Conservation (phyloP, 768 basidiomycete species). For the Trametes gibbosa region DNA sequence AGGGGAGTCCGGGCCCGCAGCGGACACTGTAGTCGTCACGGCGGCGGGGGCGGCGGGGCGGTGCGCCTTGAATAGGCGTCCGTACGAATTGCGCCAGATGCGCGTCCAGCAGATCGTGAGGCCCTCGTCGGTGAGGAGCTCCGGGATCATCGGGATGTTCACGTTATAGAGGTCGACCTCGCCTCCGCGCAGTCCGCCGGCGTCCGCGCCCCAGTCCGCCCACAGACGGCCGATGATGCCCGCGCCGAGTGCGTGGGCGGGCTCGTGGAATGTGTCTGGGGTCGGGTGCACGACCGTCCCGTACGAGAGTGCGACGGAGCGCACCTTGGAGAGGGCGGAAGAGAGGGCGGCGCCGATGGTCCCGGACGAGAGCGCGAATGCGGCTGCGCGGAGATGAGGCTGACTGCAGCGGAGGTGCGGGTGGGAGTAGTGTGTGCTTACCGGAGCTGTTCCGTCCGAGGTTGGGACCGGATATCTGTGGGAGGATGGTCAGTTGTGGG, state of each 20-base stretch:
- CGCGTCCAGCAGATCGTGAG: slow-evolving; percentile 75
- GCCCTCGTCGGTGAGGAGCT: slow-evolving; percentile 54
- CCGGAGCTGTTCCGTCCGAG: slow-evolving; percentile 82
- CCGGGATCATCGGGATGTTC: slow-evolving; percentile 82
- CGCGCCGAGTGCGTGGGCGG: slow-evolving; percentile 69
- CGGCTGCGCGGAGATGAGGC: slow-evolving; percentile 43
- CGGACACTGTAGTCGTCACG: slow-evolving; percentile 24
- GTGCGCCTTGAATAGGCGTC: slow-evolving; percentile 66
- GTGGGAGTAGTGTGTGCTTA: slow-evolving; percentile 31
- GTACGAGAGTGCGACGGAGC: slow-evolving; percentile 87
- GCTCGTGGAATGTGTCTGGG: slow-evolving; percentile 53
- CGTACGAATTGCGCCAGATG: slow-evolving; percentile 86
- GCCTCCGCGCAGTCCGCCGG: slow-evolving; percentile 50
- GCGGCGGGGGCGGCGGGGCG: slow-evolving; percentile 26
- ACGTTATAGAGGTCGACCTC: slow-evolving; percentile 83
- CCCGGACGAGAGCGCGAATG: slow-evolving; percentile 87
- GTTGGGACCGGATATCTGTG: slow-evolving; percentile 82
- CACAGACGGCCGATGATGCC: slow-evolving; percentile 74
- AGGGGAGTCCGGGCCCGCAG: slow-evolving; percentile 46
- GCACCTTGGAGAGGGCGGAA: slow-evolving; percentile 63
- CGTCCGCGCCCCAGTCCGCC: slow-evolving; percentile 81
- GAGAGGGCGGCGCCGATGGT: slow-evolving; percentile 91
- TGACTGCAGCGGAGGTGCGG: background rate
- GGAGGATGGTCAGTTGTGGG: background rate
- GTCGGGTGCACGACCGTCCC: slow-evolving; percentile 74